Percentiles rank a stretch among this genome's conserved stretches.
Evolutionary conservation across 2,329 filamentous ascomycete species (phyloP).

Genomic region (Paramyrothecium sp.): DNA sequence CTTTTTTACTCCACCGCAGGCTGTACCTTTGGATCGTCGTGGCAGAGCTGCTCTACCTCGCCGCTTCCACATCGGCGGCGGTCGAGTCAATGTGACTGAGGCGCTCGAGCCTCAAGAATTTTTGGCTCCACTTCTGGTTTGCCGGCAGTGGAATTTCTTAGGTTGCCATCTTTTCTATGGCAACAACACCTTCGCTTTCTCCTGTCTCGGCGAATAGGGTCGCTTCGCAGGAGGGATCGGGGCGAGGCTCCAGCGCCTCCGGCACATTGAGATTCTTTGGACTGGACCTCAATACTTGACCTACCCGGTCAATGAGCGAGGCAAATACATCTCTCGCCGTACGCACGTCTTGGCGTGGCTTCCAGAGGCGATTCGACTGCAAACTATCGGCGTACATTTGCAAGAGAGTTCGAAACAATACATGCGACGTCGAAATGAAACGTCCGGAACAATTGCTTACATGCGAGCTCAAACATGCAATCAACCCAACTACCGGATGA

Average conservation of each 20-base stretch:
- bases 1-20: constrained; percentile 17
- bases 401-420: constrained; percentile 29
- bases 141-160: constrained; percentile 36
- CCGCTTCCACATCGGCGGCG: constrained; percentile 36
- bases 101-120: constrained; percentile 32
- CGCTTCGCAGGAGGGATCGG: constrained; percentile 44
- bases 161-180: constrained; percentile 46
- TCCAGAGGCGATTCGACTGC: constrained; percentile 33
- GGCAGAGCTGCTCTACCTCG: constrained; percentile 22
- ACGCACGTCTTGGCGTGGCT: constrained; percentile 34
- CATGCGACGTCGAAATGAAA: constrained; percentile 37
- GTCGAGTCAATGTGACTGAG: constrained; percentile 26
- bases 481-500: constrained; percentile 38
- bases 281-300: constrained; percentile 32
- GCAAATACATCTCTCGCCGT: constrained; percentile 33
- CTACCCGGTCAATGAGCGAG: constrained; percentile 6
- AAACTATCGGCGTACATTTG: constrained; percentile 37
- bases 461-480: constrained; percentile 23
- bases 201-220: constrained; percentile 50
- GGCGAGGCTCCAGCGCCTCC: constrained; percentile 37
- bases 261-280: constrained; percentile 43
- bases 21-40: constrained; percentile 10
- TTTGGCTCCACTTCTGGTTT: constrained; percentile 37
- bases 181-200: constrained; percentile 48
- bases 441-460: constrained; percentile 13